These are phyloP conservation scores for Trichosporon sp. DNA, from an alignment of 1,284 basidiomycete species.

Conservation along the genomic window DNA sequence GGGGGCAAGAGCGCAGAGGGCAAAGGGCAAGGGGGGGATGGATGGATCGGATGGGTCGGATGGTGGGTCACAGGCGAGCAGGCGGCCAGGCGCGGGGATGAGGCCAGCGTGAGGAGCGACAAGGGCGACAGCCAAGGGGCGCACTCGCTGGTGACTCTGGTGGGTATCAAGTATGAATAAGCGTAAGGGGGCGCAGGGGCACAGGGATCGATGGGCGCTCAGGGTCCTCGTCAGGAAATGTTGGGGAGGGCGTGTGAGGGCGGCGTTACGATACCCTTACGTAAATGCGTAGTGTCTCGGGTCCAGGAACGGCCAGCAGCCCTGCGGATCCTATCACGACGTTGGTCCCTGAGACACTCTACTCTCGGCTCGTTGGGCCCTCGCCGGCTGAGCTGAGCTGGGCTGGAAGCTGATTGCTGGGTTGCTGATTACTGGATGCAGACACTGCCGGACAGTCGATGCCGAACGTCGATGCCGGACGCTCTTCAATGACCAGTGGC, in stretches of 20 bases:
- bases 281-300: not conserved
- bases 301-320: not conserved
- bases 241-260: not conserved
- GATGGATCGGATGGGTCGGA: too few species aligned
- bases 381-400: too few species aligned
- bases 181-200: not conserved
- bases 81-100: too few species aligned
- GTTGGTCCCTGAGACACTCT: not conserved
- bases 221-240: not conserved
- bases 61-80: too few species aligned
- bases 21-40: too few species aligned
- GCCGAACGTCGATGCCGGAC: too few species aligned
- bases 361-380: too few species aligned
- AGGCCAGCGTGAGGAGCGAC: too few species aligned
- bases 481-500: not conserved
- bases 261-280: slow-evolving; percentile 2
- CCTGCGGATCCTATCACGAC: slow-evolving; percentile 1
- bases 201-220: not conserved
- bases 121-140: too few species aligned
- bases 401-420: too few species aligned
- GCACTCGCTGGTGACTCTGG: not conserved
- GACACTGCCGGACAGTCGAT: too few species aligned
- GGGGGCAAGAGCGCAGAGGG: too few species aligned
- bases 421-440: not conserved
- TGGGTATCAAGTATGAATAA: slow-evolving; percentile 1